Percentiles rank a stretch among this genome's conserved stretches.
These are phyloP conservation scores for Cyberlindnera japonica DNA, from an alignment of 805 yeast genomes.

Conservation along the genomic window DNA sequence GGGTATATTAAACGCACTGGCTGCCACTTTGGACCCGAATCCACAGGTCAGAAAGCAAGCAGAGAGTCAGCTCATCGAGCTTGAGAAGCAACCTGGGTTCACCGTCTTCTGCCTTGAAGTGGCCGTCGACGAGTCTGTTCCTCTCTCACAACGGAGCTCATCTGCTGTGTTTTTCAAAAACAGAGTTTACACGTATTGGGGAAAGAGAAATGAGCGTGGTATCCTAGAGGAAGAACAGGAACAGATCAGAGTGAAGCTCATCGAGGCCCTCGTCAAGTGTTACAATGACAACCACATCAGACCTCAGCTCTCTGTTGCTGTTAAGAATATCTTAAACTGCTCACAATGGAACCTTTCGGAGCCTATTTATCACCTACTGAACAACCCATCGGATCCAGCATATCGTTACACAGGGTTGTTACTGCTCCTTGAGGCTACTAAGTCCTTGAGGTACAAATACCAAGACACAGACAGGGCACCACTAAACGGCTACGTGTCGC, in stretches of 20 bases:
- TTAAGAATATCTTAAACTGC: constrained; percentile 48
- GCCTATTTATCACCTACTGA: constrained; percentile 34
- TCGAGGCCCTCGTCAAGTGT: constrained; percentile 46
- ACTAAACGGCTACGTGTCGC: constrained; percentile 45
- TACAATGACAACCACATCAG: constrained; percentile 41
- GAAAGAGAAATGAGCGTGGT: constrained; percentile 27
- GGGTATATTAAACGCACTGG: constrained; percentile 45
- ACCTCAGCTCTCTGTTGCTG: constrained; percentile 55
- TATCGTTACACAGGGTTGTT: constrained; percentile 52
- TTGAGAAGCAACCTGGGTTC: constrained; percentile 56
- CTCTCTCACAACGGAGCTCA: constrained; percentile 47
- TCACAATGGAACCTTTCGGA: constrained; percentile 35
- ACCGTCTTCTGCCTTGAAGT: constrained; percentile 51
- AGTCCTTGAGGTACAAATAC: constrained; percentile 58
- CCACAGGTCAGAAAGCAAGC: constrained; percentile 48
- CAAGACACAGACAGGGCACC: constrained; percentile 44
- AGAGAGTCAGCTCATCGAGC: constrained; percentile 46
- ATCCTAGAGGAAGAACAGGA: constrained; percentile 48
- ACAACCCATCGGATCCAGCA: constrained; percentile 33
- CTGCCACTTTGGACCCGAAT: constrained; percentile 53
- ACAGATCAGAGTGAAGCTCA: constrained; percentile 49
- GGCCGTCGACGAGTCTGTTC: constrained; percentile 41
- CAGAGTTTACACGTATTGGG: constrained; percentile 54
- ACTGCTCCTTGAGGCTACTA: constrained; percentile 51
- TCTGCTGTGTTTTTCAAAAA: constrained; percentile 71